phyloP scores from a whole-genome alignment of 352 stramenopile genomes.

The Globisporangium echinulatum region DNA sequence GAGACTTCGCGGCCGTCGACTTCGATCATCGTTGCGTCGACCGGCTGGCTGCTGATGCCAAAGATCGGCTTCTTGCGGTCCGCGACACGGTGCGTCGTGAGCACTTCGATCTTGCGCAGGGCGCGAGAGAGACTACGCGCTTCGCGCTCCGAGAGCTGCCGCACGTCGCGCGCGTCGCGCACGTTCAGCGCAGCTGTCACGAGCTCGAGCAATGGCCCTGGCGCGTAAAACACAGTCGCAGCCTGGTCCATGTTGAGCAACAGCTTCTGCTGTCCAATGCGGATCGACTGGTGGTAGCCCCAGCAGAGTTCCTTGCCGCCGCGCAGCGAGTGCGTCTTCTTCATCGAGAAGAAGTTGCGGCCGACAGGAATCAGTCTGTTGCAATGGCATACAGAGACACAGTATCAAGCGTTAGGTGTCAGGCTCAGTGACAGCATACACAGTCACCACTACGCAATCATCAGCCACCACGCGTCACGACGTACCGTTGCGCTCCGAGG shows the following conservation, averaged over 20 bases:
- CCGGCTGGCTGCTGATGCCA: slow-evolving; percentile 36
- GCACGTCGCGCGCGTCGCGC: slow-evolving; percentile 28
- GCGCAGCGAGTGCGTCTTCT: slow-evolving; percentile 44
- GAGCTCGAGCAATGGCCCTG: slow-evolving; percentile 45
- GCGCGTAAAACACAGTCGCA: slow-evolving; percentile 62
- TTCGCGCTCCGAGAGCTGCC: slow-evolving; percentile 28
- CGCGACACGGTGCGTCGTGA: slow-evolving; percentile 44
- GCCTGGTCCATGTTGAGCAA: slow-evolving; percentile 71
- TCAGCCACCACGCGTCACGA: not conserved
- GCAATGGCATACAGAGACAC: not conserved
- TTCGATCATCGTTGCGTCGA: slow-evolving; percentile 36
- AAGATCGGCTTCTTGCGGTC: slow-evolving; percentile 53
- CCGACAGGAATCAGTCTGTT: slow-evolving; percentile 46
- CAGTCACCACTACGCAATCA: not conserved
- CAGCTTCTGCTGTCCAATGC: slow-evolving; percentile 41
- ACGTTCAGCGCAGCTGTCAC: slow-evolving; percentile 32
- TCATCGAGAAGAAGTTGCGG: slow-evolving; percentile 69
- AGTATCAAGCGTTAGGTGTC: not conserved
- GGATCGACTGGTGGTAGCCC: slow-evolving; percentile 71
- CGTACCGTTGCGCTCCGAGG: slow-evolving; percentile 30
- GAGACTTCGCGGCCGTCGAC: slow-evolving; percentile 49
- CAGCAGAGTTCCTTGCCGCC: slow-evolving; percentile 66
- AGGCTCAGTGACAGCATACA: not conserved
- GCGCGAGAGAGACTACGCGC: slow-evolving; percentile 23
- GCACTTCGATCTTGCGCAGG: slow-evolving; percentile 47